Base-by-base conservation (phyloP, 768 basidiomycete genomes). In the Agaricus blazei region DNA sequence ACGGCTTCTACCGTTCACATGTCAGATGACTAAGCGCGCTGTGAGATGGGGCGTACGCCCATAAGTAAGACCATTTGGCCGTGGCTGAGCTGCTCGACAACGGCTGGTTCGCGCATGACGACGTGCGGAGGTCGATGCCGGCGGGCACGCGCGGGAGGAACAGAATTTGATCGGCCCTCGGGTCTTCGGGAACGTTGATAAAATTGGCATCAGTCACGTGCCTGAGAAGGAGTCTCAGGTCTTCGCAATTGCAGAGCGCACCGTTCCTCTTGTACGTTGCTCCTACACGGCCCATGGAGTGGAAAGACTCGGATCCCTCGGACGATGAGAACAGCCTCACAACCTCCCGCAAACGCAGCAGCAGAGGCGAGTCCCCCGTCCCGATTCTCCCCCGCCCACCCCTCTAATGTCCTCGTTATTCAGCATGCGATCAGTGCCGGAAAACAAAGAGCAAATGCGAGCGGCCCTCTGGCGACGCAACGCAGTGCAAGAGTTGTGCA, bases 391-490 rank as follows among this genome's bases (percentile, higher is more conserved):
- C 24, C 55, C 59, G n/a, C 38, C 27, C 43, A 51, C 28, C 54
- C 40, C 42, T 52, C 54, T 51, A 51, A 63, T 51, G 55, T 52
- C 57, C 49, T 29, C 26, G 52, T 41, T 47, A 31, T 56, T 31
- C 59, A 90, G 90, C 90, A 31, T 93, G 90, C 62, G 90, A 93
- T 72, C 87, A 91, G 61, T 93, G 90, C 62, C 78, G 90, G 48
- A 93, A 90, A 73, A 87, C 87, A 6, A 93, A 92, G 71, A 88
- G 87, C 73, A 91, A 92, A 67, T 93, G 91, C 65, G 89, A 91
- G 64, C 79, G 82, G 46, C 72, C 62, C 31, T 62, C 62, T 3
- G 74, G 74, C 4, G 77, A 80, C 19, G 72, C 72, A 15, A 70
- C 73, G 24, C 74, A 69, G 23, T 90, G 82, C 70, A 88, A 80